Base-by-base conservation (phyloP, 2,329 filamentous ascomycete genomes). In the Aspergillus brunneoviolaceus region DNA sequence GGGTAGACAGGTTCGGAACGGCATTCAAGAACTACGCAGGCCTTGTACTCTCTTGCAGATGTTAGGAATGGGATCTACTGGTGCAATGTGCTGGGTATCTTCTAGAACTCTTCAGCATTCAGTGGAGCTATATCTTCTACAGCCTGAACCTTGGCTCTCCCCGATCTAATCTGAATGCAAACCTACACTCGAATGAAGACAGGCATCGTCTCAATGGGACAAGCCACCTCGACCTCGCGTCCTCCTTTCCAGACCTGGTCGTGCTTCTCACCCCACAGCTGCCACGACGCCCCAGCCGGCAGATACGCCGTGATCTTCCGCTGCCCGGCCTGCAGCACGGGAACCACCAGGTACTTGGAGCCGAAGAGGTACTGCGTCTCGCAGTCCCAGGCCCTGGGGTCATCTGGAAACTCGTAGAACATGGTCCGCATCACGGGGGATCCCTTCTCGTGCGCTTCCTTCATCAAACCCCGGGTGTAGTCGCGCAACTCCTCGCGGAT, bases 281-380 rank as follows among this genome's bases (percentile, higher is more conserved):
- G 77, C 82, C 82, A 85, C n/a, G 65, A 73, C 4, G 69, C 70
- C 5, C 80, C 80, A 9, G 59, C 63, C 0, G 86, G 85, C 25
- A 88, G 70, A 67, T 88, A 88, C 0, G 84, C 81, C 5, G 70
- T 74, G 5, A 76, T 76, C 35, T 69, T 78, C 12, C 70, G 75
- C 65, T 81, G 72, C 0, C 81, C 81, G 0, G 82, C 70, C n/a
- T 77, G 68, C 58, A 89, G 66, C 0, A 89, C 78, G 0, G 87
- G 86, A 12, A 79, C 82, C 7, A 83, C 80, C 14, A 89, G 74
- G 67, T 88, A 89, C 67, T 81, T 83, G 16, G 74, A 68, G 0
- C 87, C 87, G 66, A 83, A 89, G 81, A 89, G 84, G 68, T 89
- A 89, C 75, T 88, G 81, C 33, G 81, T 80, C 55, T 85, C 83